Evolutionary conservation across 805 yeast genomes (phyloP).

Genomic region (Yamadazyma scolyti): DNA sequence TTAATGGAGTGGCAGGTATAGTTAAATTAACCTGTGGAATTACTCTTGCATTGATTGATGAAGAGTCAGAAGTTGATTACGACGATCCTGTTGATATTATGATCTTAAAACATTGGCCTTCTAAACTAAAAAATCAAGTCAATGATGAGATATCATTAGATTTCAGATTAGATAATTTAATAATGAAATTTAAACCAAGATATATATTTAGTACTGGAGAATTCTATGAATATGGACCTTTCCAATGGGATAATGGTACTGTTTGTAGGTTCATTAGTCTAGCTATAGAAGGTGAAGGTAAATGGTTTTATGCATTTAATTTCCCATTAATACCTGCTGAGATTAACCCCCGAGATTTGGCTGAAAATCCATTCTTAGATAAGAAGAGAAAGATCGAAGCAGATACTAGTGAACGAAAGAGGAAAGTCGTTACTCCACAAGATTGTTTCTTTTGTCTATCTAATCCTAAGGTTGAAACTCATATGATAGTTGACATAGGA

Average conservation of each 20-base stretch:
- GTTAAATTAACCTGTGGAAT: slow-evolving; percentile 42
- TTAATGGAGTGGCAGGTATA: slow-evolving; percentile 25
- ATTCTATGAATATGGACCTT: slow-evolving; percentile 54
- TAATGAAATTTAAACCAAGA: slow-evolving; percentile 48
- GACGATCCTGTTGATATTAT: slow-evolving; percentile 45
- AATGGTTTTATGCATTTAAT: slow-evolving; percentile 75
- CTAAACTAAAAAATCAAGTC: slow-evolving; percentile 1
- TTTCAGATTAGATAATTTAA: slow-evolving; percentile 41
- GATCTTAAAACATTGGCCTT: slow-evolving; percentile 54
- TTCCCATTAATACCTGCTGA: slow-evolving; percentile 11
- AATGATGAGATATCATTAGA: slow-evolving; percentile 1
- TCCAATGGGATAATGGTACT: slow-evolving; percentile 49
- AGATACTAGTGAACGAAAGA: slow-evolving; percentile 19
- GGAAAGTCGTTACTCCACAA: slow-evolving; percentile 48
- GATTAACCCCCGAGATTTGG: slow-evolving; percentile 7
- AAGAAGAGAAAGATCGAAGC: slow-evolving; percentile 14
- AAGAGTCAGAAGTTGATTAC: slow-evolving; percentile 8
- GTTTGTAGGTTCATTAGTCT: slow-evolving; percentile 65
- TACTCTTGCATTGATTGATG: slow-evolving; percentile 44
- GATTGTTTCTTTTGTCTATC: slow-evolving; percentile 82
- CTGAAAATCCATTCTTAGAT: slow-evolving; percentile 23
- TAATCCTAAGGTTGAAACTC: slow-evolving; percentile 72
- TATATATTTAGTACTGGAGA: slow-evolving; percentile 65
- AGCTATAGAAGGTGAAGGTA: slow-evolving; percentile 51
- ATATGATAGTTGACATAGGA: slow-evolving; percentile 78